Evolutionary conservation across 352 stramenopile species (phyloP).

Genomic region (Pythium coloratum): DNA sequence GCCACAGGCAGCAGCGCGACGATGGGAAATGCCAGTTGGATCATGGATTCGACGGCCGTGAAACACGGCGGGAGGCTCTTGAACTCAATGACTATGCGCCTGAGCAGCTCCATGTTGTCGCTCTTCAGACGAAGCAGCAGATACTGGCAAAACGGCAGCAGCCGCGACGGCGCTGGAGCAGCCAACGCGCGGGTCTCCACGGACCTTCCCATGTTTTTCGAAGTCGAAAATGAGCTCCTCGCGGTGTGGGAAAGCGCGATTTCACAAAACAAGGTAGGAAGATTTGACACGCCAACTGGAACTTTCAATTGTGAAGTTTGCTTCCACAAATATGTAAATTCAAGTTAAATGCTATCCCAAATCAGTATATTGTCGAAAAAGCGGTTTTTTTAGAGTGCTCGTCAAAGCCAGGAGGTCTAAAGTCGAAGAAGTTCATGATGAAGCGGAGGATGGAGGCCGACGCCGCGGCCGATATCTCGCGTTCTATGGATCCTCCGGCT

Average conservation of each 20-base stretch:
- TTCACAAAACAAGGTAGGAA: neutral
- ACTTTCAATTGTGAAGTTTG: too few species aligned
- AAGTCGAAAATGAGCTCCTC: neutral
- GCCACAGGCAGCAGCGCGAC: constrained; percentile 10
- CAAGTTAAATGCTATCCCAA: too few species aligned
- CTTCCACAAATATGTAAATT: too few species aligned
- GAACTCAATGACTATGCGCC: constrained; percentile 12
- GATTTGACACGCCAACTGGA: neutral
- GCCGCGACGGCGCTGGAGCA: constrained; percentile 2
- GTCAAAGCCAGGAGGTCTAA: neutral
- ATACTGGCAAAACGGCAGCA: constrained; percentile 25
- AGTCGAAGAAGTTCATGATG: neutral
- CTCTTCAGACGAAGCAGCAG: constrained; percentile 12
- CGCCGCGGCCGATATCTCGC: neutral
- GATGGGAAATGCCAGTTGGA: constrained; percentile 14
- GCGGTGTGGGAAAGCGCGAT: neutral
- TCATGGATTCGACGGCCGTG: constrained; percentile 15
- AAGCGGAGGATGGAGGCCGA: neutral
- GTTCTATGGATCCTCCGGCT: neutral
- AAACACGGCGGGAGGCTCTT: constrained; percentile 1
- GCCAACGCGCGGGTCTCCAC: neutral
- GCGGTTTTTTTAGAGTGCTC: neutral
- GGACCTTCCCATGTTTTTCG: neutral
- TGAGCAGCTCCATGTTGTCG: constrained; percentile 19
- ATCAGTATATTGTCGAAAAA: neutral